phyloP scores from a whole-genome alignment of 1,284 basidiomycete species.

The Moniliella sp. region DNA sequence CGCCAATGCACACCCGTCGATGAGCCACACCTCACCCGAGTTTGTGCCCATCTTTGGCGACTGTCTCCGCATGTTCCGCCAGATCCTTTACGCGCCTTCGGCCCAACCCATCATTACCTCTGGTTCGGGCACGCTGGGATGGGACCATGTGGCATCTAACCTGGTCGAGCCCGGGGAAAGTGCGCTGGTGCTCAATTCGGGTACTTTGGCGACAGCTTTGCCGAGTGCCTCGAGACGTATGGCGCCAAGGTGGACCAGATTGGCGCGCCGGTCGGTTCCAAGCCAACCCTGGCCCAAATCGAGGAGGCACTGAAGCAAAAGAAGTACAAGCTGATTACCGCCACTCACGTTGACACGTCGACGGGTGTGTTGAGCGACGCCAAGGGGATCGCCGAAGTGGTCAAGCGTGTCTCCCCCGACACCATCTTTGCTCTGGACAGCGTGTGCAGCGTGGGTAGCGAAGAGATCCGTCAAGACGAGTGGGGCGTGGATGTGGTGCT shows the following conservation, averaged over 20 bases:
- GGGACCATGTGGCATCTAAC: conserved; percentile 54
- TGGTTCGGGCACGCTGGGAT: conserved; percentile 82
- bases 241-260: conserved; percentile 74
- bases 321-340: conserved; percentile 70
- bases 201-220: conserved; percentile 31
- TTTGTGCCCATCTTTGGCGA: conserved; percentile 78
- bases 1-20: conserved; percentile 29
- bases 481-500: conserved; percentile 82
- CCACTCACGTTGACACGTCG: conserved; percentile 56
- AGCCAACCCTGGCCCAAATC: conserved; percentile 46
- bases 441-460: conserved; percentile 83
- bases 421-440: conserved; percentile 70
- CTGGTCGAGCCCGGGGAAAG: conserved; percentile 57
- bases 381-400: conserved; percentile 53
- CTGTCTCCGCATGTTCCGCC: conserved; percentile 64
- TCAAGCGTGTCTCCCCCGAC: conserved; percentile 58
- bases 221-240: conserved; percentile 45
- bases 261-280: conserved; percentile 58
- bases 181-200: conserved; percentile 50
- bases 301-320: conserved; percentile 54
- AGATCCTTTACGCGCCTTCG: conserved; percentile 41
- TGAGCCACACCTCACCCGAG: conserved; percentile 59
- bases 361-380: conserved; percentile 64
- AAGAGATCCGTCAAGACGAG: conserved; percentile 75
- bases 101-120: conserved; percentile 51